A percentile compares a stretch with the other conserved stretches of the same genome.
These are phyloP conservation scores for Oryza australiensis DNA, from an alignment of 176 grass and related monocot genomes.

Conservation along the genomic window DNA sequence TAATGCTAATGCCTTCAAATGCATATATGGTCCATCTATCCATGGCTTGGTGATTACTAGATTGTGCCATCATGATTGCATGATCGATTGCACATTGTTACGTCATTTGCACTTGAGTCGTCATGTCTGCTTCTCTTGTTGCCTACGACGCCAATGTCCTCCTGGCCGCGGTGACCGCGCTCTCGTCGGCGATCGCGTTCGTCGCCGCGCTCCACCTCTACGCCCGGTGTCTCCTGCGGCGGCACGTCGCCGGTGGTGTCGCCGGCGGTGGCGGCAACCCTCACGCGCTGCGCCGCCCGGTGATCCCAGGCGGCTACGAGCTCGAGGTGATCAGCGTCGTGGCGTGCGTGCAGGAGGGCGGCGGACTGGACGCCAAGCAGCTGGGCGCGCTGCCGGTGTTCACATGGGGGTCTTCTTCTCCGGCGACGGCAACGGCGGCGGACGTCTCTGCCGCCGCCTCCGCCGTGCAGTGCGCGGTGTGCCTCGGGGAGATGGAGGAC, in stretches of 20 bases:
- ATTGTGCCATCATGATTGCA: background rate
- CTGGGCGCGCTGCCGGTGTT: constrained; percentile 51
- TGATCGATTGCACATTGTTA: background rate
- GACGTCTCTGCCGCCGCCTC: background rate
- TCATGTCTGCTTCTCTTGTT: constrained; percentile 17
- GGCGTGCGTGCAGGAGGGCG: background rate
- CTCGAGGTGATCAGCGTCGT: background rate
- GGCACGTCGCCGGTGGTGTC: background rate
- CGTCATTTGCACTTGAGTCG: background rate
- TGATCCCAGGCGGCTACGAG: constrained; percentile 1
- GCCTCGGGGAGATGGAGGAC: constrained; percentile 52
- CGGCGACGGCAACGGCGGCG: background rate
- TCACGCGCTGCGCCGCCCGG: background rate
- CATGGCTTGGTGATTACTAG: background rate
- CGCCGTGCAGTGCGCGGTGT: constrained; percentile 44
- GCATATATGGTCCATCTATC: background rate
- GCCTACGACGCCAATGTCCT: constrained; percentile 35
- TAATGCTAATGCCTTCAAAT: background rate
- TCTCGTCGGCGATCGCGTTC: constrained; percentile 45
- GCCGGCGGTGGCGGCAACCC: background rate
- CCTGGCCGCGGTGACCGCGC: constrained; percentile 44
- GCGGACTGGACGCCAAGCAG: constrained; percentile 41
- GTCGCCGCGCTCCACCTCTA: constrained; percentile 56
- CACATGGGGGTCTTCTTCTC: constrained; percentile 21
- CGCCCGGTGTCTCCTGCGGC: constrained; percentile 39